phyloP scores from a whole-genome alignment of 176 grass and related monocot species.

The Triticum monococcum region DNA sequence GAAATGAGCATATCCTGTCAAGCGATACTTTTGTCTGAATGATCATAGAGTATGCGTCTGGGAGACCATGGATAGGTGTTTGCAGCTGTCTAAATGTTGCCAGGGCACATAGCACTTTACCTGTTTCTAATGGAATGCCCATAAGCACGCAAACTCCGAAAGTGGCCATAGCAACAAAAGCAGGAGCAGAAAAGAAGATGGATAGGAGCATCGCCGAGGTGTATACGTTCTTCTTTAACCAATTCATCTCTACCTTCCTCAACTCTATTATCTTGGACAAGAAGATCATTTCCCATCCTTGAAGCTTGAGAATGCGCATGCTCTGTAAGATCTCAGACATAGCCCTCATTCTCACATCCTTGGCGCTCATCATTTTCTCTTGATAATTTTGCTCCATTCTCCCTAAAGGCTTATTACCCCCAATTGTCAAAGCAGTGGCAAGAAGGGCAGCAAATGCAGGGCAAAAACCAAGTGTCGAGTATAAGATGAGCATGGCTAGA shows the following conservation, averaged over 20 bases:
- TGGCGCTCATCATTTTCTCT: slow-evolving; percentile 64
- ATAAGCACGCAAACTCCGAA: slow-evolving; percentile 61
- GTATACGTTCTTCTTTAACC: slow-evolving; percentile 61
- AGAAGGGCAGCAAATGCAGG: slow-evolving; percentile 51
- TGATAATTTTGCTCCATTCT: slow-evolving; percentile 49
- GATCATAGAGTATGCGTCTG: slow-evolving; percentile 42
- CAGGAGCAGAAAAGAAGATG: slow-evolving; percentile 61
- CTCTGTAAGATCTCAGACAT: slow-evolving; percentile 73
- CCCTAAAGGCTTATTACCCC: slow-evolving; percentile 57
- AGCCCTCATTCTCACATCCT: slow-evolving; percentile 70
- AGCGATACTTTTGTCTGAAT: slow-evolving; percentile 81
- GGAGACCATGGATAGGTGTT: slow-evolving; percentile 62
- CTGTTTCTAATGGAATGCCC: slow-evolving; percentile 65
- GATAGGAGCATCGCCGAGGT: slow-evolving; percentile 44
- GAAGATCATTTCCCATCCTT: slow-evolving; percentile 81
- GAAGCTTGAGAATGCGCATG: slow-evolving; percentile 89
- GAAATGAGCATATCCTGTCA: slow-evolving; percentile 57
- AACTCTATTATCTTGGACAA: slow-evolving; percentile 63
- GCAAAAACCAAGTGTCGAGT: slow-evolving; percentile 42
- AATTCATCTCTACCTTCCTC: slow-evolving; percentile 63
- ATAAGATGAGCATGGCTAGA: slow-evolving; percentile 65
- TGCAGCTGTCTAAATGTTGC: slow-evolving; percentile 77
- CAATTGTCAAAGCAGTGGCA: slow-evolving; percentile 51
- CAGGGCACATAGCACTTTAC: slow-evolving; percentile 67
- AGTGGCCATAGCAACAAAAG: slow-evolving; percentile 59